Evolutionary conservation across 1,284 basidiomycete genomes (phyloP).

Genomic region (Anthracocystis setariae): DNA sequence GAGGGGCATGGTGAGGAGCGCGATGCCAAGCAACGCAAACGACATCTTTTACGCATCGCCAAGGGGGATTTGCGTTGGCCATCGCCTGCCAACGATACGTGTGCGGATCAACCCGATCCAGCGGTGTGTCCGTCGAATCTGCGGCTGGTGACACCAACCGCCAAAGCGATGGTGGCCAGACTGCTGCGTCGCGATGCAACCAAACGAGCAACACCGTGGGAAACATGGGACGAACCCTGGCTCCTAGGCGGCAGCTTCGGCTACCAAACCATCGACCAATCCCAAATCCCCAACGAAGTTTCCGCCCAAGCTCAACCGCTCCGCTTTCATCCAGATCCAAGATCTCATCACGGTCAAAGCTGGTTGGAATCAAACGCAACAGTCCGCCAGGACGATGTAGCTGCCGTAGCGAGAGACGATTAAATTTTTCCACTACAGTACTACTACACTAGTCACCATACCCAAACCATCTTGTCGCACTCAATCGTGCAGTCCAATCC

Average conservation of each 20-base stretch:
- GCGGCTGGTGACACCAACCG: slow-evolving; percentile 60
- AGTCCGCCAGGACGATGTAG: slow-evolving; percentile 42
- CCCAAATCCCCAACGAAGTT: slow-evolving; percentile 42
- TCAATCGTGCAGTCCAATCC: too few species aligned
- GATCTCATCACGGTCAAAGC: slow-evolving; percentile 41
- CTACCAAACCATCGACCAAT: too few species aligned
- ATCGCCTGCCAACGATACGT: slow-evolving; percentile 66
- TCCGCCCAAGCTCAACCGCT: slow-evolving; percentile 47
- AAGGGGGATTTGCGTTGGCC: slow-evolving; percentile 67
- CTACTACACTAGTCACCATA: too few species aligned
- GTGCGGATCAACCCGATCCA: slow-evolving; percentile 30
- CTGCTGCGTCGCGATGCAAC: slow-evolving; percentile 60
- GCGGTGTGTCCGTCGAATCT: slow-evolving; percentile 30
- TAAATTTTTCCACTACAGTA: too few species aligned
- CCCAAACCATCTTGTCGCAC: too few species aligned
- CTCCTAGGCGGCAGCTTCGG: slow-evolving; percentile 59
- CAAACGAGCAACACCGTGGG: slow-evolving; percentile 57
- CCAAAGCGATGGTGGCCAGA: slow-evolving; percentile 57
- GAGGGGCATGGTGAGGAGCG: slow-evolving; percentile 46
- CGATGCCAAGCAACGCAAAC: slow-evolving; percentile 55
- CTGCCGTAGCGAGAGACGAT: slow-evolving; percentile 42
- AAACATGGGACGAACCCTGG: slow-evolving; percentile 65
- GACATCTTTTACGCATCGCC: slow-evolving; percentile 64
- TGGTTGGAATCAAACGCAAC: slow-evolving; percentile 52
- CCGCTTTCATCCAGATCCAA: slow-evolving; percentile 53